Evolutionary conservation across 805 yeast genomes (phyloP).

Genomic region (Starmerella apis): DNA sequence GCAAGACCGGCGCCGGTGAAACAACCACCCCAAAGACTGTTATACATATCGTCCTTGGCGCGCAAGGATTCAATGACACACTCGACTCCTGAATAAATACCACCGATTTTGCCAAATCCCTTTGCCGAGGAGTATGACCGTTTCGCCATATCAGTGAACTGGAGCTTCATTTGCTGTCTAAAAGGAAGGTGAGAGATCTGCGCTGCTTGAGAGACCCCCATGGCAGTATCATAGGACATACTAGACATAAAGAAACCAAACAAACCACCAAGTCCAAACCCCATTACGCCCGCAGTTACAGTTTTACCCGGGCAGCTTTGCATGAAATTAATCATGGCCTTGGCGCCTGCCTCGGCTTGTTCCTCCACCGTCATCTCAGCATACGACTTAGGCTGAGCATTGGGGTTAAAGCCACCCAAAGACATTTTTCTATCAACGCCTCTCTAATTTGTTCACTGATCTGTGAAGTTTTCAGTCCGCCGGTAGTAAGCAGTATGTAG

Average conservation of each 20-base stretch:
- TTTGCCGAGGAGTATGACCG: slow-evolving; percentile 84
- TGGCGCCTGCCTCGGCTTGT: slow-evolving; percentile 85
- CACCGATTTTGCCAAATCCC: slow-evolving; percentile 87
- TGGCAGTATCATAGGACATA: slow-evolving; percentile 77
- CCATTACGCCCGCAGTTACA: slow-evolving; percentile 82
- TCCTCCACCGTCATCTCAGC: slow-evolving; percentile 79
- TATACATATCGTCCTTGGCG: slow-evolving; percentile 84
- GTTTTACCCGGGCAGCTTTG: slow-evolving; percentile 92
- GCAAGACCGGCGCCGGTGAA: slow-evolving; percentile 95
- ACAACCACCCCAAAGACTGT: slow-evolving; percentile 90
- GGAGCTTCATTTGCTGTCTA: slow-evolving; percentile 83
- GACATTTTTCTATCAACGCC: slow-evolving; percentile 17
- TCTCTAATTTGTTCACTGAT: neutral
- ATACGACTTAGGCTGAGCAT: slow-evolving; percentile 35
- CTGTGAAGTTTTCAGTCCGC: neutral
- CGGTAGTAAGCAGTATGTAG: neutral
- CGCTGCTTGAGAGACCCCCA: slow-evolving; percentile 40
- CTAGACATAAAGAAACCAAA: slow-evolving; percentile 81
- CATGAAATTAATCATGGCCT: slow-evolving; percentile 72
- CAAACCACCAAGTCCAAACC: slow-evolving; percentile 89
- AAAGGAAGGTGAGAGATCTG: slow-evolving; percentile 77
- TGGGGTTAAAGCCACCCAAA: slow-evolving; percentile 14
- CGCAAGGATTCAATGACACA: slow-evolving; percentile 76
- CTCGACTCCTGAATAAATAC: slow-evolving; percentile 85
- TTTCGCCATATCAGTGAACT: slow-evolving; percentile 83